Conservation (phyloP, 176 grass and related monocot genomes). For the maize (Zea mays) region DNA sequence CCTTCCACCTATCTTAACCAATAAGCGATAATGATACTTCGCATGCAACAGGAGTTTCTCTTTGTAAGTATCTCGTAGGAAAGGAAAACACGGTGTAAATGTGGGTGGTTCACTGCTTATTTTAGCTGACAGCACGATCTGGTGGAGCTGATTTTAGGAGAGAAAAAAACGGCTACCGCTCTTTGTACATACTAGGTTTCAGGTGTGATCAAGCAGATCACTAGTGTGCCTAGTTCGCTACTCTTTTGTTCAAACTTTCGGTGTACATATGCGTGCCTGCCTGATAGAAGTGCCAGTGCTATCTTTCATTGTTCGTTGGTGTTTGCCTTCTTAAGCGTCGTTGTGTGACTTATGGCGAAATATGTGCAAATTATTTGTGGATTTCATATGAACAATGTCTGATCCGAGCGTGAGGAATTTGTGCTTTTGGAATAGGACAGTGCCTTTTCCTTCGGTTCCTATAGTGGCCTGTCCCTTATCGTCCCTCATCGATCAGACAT, state of each 20-base stretch:
- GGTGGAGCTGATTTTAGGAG: constrained; percentile 49
- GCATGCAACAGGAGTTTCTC: constrained; percentile 11
- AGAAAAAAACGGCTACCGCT: not conserved
- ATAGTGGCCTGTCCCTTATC: not conserved
- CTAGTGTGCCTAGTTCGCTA: constrained; percentile 15
- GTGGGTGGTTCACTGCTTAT: constrained; percentile 32
- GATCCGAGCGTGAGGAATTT: not conserved
- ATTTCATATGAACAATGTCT: constrained; percentile 8
- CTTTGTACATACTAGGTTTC: constrained; percentile 42
- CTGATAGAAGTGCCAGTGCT: constrained; percentile 16
- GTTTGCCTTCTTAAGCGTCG: not conserved
- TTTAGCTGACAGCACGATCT: constrained; percentile 13
- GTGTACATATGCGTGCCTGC: constrained; percentile 44
- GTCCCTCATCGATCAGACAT: not conserved
- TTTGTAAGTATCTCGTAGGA: constrained; percentile 49
- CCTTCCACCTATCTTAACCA: constrained; percentile 70
- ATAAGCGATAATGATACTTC: not conserved
- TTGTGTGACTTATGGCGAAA: not conserved
- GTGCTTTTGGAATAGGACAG: not conserved
- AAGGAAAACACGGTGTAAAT: constrained; percentile 39
- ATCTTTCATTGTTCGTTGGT: not conserved
- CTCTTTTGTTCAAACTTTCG: constrained; percentile 7
- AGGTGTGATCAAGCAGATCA: constrained; percentile 32
- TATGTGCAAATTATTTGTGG: not conserved
- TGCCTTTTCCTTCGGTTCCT: not conserved